These are phyloP conservation scores for Medicago arabica DNA, from an alignment of 306 rosid species.

Conservation along the genomic window DNA sequence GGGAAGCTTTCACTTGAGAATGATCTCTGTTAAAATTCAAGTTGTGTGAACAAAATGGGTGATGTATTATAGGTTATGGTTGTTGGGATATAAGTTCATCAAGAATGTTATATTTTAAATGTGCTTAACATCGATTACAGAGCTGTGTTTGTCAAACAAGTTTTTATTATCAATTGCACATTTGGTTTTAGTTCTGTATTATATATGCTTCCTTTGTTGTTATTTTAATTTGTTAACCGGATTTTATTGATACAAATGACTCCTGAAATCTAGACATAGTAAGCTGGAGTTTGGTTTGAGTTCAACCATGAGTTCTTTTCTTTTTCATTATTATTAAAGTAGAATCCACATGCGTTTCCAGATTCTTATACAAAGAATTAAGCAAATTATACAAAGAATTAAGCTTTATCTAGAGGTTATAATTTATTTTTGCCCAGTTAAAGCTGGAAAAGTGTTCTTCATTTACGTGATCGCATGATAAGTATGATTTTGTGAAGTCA, in stretches of 20 bases:
- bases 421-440: too few relatives aligned
- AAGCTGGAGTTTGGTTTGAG: conserved; percentile 4
- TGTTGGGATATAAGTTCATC: conserved; percentile 56
- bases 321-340: too few relatives aligned
- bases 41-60: conserved; percentile 48
- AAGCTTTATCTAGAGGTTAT: too few relatives aligned
- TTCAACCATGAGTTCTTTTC: not conserved
- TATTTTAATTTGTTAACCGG: not conserved
- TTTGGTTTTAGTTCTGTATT: conserved; percentile 38
- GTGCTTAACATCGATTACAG: conserved; percentile 58
- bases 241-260: not conserved
- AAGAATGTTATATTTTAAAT: conserved; percentile 56
- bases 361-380: too few relatives aligned
- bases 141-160: conserved; percentile 52
- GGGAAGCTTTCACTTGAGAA: conserved; percentile 50
- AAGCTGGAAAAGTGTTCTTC: too few relatives aligned
- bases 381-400: too few relatives aligned
- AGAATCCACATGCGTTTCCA: too few relatives aligned
- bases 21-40: conserved; percentile 48
- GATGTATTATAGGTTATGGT: conserved; percentile 75
- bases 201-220: conserved; percentile 1
- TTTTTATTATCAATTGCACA: conserved; percentile 46
- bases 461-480: too few relatives aligned
- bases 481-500: too few relatives aligned
- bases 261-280: not conserved